Evolutionary conservation across 345 rosid species (phyloP).

Genomic region (Boechera divaricarpa): DNA sequence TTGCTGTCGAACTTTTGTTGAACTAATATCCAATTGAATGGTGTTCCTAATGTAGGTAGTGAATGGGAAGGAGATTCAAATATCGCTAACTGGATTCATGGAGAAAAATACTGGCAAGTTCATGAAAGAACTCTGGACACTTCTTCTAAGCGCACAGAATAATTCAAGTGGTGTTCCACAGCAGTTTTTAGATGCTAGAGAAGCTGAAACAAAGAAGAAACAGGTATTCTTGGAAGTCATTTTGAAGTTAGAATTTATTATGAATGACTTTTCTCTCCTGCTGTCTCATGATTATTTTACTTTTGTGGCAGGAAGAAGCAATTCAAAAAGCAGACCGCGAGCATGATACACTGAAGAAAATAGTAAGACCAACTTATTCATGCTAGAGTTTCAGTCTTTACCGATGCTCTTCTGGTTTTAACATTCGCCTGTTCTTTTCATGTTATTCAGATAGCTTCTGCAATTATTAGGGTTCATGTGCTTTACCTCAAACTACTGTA

Average conservation of each 20-base stretch:
- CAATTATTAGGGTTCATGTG: constrained; percentile 99
- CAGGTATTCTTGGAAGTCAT: constrained; percentile 53
- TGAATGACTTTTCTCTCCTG: background rate
- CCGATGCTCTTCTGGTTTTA: constrained; percentile 62
- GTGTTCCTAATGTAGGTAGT: constrained; percentile 57
- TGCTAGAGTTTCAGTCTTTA: constrained; percentile 63
- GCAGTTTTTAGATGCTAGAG: constrained; percentile 83
- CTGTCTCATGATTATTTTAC: constrained; percentile 25
- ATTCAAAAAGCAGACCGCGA: constrained; percentile 50
- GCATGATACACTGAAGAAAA: constrained; percentile 58
- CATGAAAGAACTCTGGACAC: constrained; percentile 98
- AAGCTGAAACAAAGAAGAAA: constrained; percentile 77
- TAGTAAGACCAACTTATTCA: constrained; percentile 77
- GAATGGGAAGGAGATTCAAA: constrained; percentile 92
- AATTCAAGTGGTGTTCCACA: constrained; percentile 94
- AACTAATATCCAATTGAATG: constrained; percentile 1
- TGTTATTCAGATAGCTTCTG: constrained; percentile 98
- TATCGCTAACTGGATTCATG: constrained; percentile 93
- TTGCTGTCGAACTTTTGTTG: constrained; percentile 12
- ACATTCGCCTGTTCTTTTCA: constrained; percentile 71
- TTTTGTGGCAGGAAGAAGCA: constrained; percentile 64
- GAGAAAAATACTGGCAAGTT: constrained; percentile 95
- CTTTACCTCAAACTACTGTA: constrained; percentile 99
- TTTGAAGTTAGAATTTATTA: background rate
- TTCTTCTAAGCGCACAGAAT: constrained; percentile 88